Percentiles rank a stretch among this genome's conserved stretches.
Evolutionary conservation across 768 basidiomycete species (phyloP).

Genomic region (Amanita fuliginea): DNA sequence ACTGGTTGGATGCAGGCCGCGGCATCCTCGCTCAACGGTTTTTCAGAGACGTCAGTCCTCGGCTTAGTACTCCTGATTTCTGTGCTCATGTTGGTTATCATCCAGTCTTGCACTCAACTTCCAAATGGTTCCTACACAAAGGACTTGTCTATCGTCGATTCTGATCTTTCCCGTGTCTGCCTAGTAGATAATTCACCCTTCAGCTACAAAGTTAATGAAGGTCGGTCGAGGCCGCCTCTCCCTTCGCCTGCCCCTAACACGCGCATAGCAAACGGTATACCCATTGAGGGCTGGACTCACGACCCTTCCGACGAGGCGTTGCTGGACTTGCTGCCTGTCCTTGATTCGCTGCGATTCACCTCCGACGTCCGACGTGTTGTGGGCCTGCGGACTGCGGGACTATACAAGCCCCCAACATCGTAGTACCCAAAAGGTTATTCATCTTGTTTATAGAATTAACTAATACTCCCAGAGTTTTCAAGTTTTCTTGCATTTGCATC

Average conservation of each 20-base stretch:
- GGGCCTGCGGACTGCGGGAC: conserved; percentile 46
- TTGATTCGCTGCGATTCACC: conserved; percentile 94
- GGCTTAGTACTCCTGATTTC: conserved; percentile 2
- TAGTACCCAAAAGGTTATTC: conserved; percentile 10
- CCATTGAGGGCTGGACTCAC: conserved; percentile 98
- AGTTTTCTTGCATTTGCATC: conserved; percentile 6
- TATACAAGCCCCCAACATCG: conserved; percentile 13
- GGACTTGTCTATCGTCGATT: conserved; percentile 78
- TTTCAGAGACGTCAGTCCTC: conserved; percentile 81
- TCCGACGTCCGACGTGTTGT: conserved; percentile 89
- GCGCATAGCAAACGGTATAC: conserved; percentile 85
- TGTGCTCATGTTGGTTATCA: conserved; percentile 3
- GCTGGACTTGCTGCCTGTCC: conserved; percentile 87
- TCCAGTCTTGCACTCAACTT: conserved; percentile 83
- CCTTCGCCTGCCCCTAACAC: background rate
- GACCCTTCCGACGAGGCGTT: conserved; percentile 96
- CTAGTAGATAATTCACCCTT: conserved; percentile 94
- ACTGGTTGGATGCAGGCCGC: conserved; percentile 94
- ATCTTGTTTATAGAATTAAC: conserved; percentile 8
- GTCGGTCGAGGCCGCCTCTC: conserved; percentile 29
- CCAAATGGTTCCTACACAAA: conserved; percentile 94
- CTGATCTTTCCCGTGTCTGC: conserved; percentile 87
- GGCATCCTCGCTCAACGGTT: conserved; percentile 83
- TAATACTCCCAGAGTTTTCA: background rate
- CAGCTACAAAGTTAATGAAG: conserved; percentile 87